Evolutionary conservation across 139 green algal genomes (phyloP).

Genomic region (Coelastrella sp.): DNA sequence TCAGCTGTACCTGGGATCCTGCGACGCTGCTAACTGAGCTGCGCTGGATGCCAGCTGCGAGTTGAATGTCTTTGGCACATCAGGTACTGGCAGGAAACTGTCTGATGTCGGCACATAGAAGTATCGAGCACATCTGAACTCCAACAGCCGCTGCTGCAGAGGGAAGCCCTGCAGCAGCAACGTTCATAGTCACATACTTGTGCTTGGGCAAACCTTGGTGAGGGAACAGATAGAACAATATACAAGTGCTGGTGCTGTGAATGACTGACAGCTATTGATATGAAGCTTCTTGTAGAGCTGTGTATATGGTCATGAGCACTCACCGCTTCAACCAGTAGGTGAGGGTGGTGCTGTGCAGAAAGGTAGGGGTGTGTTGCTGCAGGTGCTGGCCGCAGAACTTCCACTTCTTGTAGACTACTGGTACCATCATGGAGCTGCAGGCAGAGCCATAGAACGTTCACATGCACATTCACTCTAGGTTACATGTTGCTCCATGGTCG

Average conservation of each 20-base stretch:
- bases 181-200: background rate
- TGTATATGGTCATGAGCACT: background rate
- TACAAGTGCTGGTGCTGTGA: too few species aligned
- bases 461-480: background rate
- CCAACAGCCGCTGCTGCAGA: slow-evolving; percentile 53
- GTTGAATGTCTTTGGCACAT: slow-evolving; percentile 52
- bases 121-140: slow-evolving; percentile 65
- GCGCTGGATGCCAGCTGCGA: slow-evolving; percentile 47
- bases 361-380: slow-evolving; percentile 34
- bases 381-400: background rate
- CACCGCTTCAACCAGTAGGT: slow-evolving; percentile 40
- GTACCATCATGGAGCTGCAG: slow-evolving; percentile 38
- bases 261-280: too few species aligned
- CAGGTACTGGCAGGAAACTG: slow-evolving; percentile 59
- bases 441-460: background rate
- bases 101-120: slow-evolving; percentile 54
- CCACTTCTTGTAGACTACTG: slow-evolving; percentile 29
- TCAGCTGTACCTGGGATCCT: slow-evolving; percentile 19
- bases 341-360: slow-evolving; percentile 19
- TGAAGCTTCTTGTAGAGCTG: too few species aligned
- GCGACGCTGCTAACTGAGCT: slow-evolving; percentile 14
- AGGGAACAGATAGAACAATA: too few species aligned
- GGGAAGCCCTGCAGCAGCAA: slow-evolving; percentile 30
- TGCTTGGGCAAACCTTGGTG: too few species aligned
- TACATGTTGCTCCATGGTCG: background rate